Evolutionary conservation across 768 basidiomycete genomes (phyloP).

Genomic region (Termitomyces sp.): DNA sequence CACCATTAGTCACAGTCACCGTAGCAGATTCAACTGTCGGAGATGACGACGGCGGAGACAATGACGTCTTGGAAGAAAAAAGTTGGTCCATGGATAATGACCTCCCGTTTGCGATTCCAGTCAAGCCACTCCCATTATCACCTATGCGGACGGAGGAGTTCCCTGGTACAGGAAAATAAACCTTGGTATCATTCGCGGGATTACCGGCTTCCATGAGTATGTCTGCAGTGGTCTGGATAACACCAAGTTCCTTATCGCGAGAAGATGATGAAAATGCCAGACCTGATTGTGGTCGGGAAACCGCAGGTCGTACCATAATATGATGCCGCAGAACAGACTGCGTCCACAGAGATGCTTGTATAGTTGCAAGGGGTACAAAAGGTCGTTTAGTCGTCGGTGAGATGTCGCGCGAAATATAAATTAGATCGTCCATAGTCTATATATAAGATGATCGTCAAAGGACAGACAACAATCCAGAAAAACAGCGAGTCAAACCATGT

Average conservation of each 20-base stretch:
- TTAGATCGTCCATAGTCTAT: slow-evolving; percentile 76
- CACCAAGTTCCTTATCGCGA: slow-evolving; percentile 64
- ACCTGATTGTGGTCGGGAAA: slow-evolving; percentile 15
- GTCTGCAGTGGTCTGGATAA: slow-evolving; percentile 49
- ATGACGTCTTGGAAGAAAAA: slow-evolving; percentile 33
- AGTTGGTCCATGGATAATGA: slow-evolving; percentile 63
- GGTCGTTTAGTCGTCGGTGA: slow-evolving; percentile 65
- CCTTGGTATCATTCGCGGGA: slow-evolving; percentile 20
- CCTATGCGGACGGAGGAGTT: slow-evolving; percentile 76
- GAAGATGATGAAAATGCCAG: slow-evolving; percentile 23
- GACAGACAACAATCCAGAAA: background rate
- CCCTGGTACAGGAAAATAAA: slow-evolving; percentile 59
- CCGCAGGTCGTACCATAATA: slow-evolving; percentile 42
- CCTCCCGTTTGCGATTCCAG: slow-evolving; percentile 24
- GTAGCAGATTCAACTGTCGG: slow-evolving; percentile 18
- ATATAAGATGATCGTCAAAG: slow-evolving; percentile 22
- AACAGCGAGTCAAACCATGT: slow-evolving; percentile 57
- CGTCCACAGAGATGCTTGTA: slow-evolving; percentile 80
- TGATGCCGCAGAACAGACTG: slow-evolving; percentile 61
- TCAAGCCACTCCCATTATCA: slow-evolving; percentile 50
- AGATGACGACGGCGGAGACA: slow-evolving; percentile 20
- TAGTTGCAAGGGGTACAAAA: slow-evolving; percentile 58
- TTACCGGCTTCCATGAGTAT: slow-evolving; percentile 30
- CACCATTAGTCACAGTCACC: slow-evolving; percentile 20
- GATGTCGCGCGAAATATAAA: slow-evolving; percentile 65